phyloP scores from a whole-genome alignment of 345 rosid species.

The Conringia planisiliqua region DNA sequence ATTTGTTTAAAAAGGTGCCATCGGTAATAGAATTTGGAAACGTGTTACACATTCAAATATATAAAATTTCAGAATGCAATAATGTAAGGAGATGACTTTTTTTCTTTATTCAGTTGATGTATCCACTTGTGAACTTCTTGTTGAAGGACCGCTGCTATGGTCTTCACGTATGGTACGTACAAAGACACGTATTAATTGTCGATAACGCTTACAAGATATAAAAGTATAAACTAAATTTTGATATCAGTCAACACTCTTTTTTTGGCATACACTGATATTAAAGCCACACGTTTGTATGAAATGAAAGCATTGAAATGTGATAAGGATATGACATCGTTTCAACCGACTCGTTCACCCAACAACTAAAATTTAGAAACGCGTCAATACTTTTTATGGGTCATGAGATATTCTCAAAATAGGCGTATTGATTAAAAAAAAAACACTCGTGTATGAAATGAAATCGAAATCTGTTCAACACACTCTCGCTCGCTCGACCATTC shows the following conservation, averaged over 20 bases:
- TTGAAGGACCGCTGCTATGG: background rate
- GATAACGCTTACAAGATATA: background rate
- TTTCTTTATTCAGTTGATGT: background rate
- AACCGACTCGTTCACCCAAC: background rate
- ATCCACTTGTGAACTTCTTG: background rate
- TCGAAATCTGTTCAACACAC: background rate
- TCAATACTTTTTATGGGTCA: background rate
- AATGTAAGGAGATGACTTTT: background rate
- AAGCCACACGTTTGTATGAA: background rate
- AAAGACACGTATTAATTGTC: background rate
- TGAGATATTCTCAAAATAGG: background rate
- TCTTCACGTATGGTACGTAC: background rate
- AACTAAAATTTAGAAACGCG: background rate
- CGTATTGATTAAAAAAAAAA: no score
- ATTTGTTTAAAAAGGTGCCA: background rate
- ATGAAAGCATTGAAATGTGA: background rate
- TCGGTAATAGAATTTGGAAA: background rate
- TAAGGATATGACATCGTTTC: background rate
- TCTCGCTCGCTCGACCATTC: background rate
- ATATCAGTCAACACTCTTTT: background rate
- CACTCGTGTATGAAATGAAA: no score
- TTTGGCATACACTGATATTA: background rate
- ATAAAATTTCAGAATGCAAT: background rate
- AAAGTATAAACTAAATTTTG: background rate
- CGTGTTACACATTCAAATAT: conserved; percentile 3